Conservation (phyloP, 1,139 yeast genomes). For the Cylindricascospora bacillispora region DNA sequence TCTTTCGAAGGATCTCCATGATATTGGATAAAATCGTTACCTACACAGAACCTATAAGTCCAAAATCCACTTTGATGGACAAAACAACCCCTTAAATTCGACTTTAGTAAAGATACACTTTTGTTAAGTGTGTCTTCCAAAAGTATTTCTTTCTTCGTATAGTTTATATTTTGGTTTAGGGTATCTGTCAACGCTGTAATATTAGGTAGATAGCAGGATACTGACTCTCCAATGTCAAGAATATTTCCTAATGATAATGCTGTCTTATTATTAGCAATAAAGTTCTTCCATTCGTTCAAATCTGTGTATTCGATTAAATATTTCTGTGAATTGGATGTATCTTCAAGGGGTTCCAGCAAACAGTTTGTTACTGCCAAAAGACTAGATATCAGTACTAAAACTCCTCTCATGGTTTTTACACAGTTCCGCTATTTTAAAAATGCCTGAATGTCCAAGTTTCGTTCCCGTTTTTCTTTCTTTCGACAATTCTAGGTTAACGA, state of each 20-base stretch:
- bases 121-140: conserved; percentile 9
- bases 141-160: conserved; percentile 6
- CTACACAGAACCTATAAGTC: conserved; percentile 50
- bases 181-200: conserved; percentile 2
- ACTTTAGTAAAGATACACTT: conserved; percentile 20
- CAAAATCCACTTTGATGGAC: conserved; percentile 42
- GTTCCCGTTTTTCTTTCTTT: too few species aligned
- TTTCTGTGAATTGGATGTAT: conserved; percentile 12
- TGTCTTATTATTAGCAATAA: conserved; percentile 6
- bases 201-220: conserved; percentile 16
- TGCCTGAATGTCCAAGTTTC: background rate
- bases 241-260: conserved; percentile 10
- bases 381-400: background rate
- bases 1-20: conserved; percentile 26
- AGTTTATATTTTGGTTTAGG: conserved; percentile 5
- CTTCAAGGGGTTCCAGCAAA: conserved; percentile 13
- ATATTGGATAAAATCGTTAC: conserved; percentile 45
- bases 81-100: conserved; percentile 24
- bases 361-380: conserved; percentile 2
- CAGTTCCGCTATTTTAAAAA: background rate
- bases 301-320: conserved; percentile 14
- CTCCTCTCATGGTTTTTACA: background rate
- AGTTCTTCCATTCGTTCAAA: conserved; percentile 9
- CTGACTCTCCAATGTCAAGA: conserved; percentile 10
- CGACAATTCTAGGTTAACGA: too few species aligned